Evolutionary conservation across 768 basidiomycete species (phyloP).

Genomic region (Calocybe cyanea): DNA sequence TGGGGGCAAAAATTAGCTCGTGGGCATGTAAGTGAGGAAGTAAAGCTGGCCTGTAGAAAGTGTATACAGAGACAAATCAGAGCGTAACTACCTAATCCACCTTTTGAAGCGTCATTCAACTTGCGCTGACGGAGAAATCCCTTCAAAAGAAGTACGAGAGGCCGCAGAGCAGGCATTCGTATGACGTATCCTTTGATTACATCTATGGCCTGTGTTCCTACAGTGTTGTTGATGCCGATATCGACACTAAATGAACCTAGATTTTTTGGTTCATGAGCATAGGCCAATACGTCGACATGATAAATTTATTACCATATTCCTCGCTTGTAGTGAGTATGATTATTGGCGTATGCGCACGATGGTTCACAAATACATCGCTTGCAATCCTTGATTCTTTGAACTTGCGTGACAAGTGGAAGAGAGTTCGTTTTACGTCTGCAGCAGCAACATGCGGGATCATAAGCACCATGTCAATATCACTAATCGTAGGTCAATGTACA

Average conservation of each 20-base stretch:
- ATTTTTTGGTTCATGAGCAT: not conserved
- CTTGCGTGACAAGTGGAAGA: constrained; percentile 45
- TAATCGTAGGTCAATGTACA: constrained; percentile 18
- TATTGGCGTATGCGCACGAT: constrained; percentile 50
- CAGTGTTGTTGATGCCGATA: constrained; percentile 60
- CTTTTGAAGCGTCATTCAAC: constrained; percentile 60
- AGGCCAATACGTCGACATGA: not conserved
- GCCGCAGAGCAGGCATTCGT: constrained; percentile 53
- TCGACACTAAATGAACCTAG: constrained; percentile 59
- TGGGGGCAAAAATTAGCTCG: not conserved
- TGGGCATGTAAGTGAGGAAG: not conserved
- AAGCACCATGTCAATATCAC: constrained; percentile 29
- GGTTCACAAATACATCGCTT: constrained; percentile 26
- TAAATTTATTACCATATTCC: constrained; percentile 28
- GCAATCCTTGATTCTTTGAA: constrained; percentile 44
- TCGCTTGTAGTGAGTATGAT: constrained; percentile 51
- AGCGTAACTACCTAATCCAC: constrained; percentile 66
- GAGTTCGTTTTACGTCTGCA: constrained; percentile 32
- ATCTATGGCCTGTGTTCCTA: constrained; percentile 49
- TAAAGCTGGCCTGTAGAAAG: constrained; percentile 59
- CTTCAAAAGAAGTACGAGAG: constrained; percentile 62
- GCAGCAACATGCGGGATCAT: constrained; percentile 21
- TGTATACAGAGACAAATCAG: constrained; percentile 60
- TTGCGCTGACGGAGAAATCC: constrained; percentile 51
- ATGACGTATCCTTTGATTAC: constrained; percentile 51